Conservation (phyloP, 2,329 filamentous ascomycete genomes). For the Ceratocystis colombiana region DNA sequence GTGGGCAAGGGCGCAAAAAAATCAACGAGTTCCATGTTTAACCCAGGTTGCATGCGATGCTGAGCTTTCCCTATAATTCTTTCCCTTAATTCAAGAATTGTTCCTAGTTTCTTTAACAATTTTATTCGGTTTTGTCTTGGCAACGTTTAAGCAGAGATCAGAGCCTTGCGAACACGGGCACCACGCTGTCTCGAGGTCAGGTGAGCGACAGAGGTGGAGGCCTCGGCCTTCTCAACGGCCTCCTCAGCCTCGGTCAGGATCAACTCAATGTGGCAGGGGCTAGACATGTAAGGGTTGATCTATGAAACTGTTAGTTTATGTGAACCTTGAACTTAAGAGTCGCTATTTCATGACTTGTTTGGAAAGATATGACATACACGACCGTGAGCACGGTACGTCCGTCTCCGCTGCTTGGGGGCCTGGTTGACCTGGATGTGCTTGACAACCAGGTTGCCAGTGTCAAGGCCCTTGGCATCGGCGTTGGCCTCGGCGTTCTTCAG, state of each 20-base stretch:
- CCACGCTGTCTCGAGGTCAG: slow-evolving; percentile 91
- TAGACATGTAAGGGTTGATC: slow-evolving; percentile 99
- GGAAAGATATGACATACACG: slow-evolving; percentile 61
- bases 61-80: slow-evolving; percentile 18
- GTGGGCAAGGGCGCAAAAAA: slow-evolving; percentile 13
- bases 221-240: slow-evolving; percentile 87
- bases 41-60: slow-evolving; percentile 22
- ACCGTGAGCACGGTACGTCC: slow-evolving; percentile 99
- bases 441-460: slow-evolving; percentile 93
- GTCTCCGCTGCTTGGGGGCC: slow-evolving; percentile 96
- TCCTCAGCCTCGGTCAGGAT: slow-evolving; percentile 98
- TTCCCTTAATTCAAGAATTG: slow-evolving; percentile 25
- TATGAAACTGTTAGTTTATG: slow-evolving; percentile 33
- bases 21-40: slow-evolving; percentile 25
- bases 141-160: slow-evolving; percentile 50
- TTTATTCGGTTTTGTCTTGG: slow-evolving; percentile 26
- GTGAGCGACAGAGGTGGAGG: slow-evolving; percentile 59
- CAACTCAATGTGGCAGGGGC: slow-evolving; percentile 99
- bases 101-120: slow-evolving; percentile 33
- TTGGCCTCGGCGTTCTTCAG: slow-evolving; percentile 97
- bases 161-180: slow-evolving; percentile 52
- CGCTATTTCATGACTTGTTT: neutral
- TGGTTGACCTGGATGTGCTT: slow-evolving; percentile 99
- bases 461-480: slow-evolving; percentile 91
- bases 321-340: neutral